Conservation (phyloP, 176 grass and related monocot genomes). For the Rhynchospora tenuis region DNA sequence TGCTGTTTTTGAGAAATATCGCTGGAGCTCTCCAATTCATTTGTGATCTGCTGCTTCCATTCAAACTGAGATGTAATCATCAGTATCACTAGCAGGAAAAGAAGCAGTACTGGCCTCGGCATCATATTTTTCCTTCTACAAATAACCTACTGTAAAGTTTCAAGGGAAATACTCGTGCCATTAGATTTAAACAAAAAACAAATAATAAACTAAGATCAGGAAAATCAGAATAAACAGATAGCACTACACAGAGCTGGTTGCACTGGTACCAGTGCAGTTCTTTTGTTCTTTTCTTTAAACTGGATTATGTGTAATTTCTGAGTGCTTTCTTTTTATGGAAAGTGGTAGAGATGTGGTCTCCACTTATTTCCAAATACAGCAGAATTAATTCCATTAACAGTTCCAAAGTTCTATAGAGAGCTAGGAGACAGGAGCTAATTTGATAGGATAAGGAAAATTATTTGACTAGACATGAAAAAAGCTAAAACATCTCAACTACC, state of each 20-base stretch:
- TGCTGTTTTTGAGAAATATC: slow-evolving; percentile 30
- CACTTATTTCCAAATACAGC: no score
- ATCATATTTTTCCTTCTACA: slow-evolving; percentile 30
- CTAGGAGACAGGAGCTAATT: not conserved
- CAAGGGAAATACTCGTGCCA: not conserved
- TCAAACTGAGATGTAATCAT: slow-evolving; percentile 68
- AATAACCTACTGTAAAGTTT: slow-evolving; percentile 26
- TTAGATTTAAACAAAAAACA: not conserved
- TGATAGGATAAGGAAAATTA: not conserved
- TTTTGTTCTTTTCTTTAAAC: no score
- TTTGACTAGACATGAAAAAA: not conserved
- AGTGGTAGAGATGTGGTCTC: no score
- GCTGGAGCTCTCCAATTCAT: slow-evolving; percentile 43
- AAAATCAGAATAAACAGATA: no score
- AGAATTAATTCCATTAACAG: not conserved
- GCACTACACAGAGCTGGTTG: no score
- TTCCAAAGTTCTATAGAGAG: not conserved
- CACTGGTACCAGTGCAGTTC: no score
- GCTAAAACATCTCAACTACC: not conserved
- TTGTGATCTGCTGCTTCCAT: slow-evolving; percentile 69
- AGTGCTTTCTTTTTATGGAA: no score
- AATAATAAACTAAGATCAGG: no score
- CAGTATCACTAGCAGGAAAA: slow-evolving; percentile 51
- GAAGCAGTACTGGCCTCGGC: slow-evolving; percentile 42
- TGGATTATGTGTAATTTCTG: no score